These are phyloP conservation scores for Lentinula boryana DNA, from an alignment of 768 basidiomycete genomes.

Conservation along the genomic window DNA sequence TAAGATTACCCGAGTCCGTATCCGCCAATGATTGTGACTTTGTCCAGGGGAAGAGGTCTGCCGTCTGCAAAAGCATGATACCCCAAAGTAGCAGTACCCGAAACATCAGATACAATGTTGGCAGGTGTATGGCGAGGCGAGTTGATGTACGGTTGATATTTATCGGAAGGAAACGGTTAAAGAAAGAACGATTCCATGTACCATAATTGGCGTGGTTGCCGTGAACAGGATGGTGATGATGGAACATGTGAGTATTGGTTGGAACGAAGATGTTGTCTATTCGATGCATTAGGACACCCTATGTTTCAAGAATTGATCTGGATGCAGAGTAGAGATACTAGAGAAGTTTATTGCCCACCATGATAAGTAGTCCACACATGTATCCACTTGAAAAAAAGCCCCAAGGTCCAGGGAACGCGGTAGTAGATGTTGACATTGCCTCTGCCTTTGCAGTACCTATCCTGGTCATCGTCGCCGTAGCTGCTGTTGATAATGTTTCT, in stretches of 20 bases:
- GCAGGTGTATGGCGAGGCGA: slow-evolving; percentile 53
- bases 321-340: not conserved
- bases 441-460: not conserved
- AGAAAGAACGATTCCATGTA: slow-evolving; percentile 21
- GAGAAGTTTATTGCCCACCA: slow-evolving; percentile 36
- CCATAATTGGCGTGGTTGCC: slow-evolving; percentile 12
- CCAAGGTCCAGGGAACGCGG: slow-evolving; percentile 52
- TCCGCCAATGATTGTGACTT: not conserved
- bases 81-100: slow-evolving; percentile 54
- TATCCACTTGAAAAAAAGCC: slow-evolving; percentile 73
- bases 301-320: not conserved
- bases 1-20: slow-evolving; percentile 1
- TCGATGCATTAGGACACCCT: slow-evolving; percentile 69
- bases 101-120: slow-evolving; percentile 56
- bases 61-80: slow-evolving; percentile 53
- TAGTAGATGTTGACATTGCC: slow-evolving; percentile 1
- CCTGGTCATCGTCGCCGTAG: not conserved
- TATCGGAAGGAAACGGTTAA: slow-evolving; percentile 48
- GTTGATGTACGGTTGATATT: slow-evolving; percentile 56
- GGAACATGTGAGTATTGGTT: slow-evolving; percentile 32
- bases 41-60: slow-evolving; percentile 29
- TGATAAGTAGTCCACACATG: slow-evolving; percentile 56
- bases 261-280: slow-evolving; percentile 78
- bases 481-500: slow-evolving; percentile 6
- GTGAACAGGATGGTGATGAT: slow-evolving; percentile 17